Evolutionary conservation across 305 asterid genomes (phyloP), one percentile per base, ranked within the genome.

Genomic region (Fraxinus angustifolia): DNA sequence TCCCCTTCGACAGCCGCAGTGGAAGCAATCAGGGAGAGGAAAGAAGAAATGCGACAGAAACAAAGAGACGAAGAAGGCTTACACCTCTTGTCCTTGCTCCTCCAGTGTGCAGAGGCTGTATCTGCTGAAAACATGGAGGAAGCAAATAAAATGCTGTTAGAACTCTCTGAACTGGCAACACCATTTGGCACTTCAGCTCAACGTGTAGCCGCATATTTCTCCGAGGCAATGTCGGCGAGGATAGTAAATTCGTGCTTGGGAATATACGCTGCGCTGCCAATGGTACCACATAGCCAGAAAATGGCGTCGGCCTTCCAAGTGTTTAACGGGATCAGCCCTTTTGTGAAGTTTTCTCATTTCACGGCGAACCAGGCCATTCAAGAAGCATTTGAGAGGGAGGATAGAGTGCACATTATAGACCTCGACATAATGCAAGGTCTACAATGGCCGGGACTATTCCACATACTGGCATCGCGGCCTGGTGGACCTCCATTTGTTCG

Each of bases 291-390:
- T 70, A 84, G 89, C 80, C 97, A 92, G 78, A 94, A 94, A 85
- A 85, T 96, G 89, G 95, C 96, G 0, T 88, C 98, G 0, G 98
- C 99, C 0, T 96, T 92, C 17, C 99, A 96, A 40, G 92, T 94
- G 28, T 96, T 96, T 85, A 96, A 96, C 19, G 98, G 99, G 35
- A 94, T 96, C 77, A 92, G 97, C 87, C 99, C 99, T 2, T 93
- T 96, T 28, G 92, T 96, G 2, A 96, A 96, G 83, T 96, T 96
- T 82, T 96, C 98, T 0, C 99, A 96, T 56, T 96, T 96, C 92
- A 96, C 99, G 0, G 99, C 99, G 11, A 96, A 96, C 73, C 99
- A 96, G 79, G 99, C 98, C 16, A 96, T 96, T 56, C 99, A 96
- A 62, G 98, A 96, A 81, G 99, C 99, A 0, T 96, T 96, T 36